These are phyloP conservation scores for Coemansia sp. DNA, from an alignment of 192 early-diverging fungal genomes.

Conservation along the genomic window DNA sequence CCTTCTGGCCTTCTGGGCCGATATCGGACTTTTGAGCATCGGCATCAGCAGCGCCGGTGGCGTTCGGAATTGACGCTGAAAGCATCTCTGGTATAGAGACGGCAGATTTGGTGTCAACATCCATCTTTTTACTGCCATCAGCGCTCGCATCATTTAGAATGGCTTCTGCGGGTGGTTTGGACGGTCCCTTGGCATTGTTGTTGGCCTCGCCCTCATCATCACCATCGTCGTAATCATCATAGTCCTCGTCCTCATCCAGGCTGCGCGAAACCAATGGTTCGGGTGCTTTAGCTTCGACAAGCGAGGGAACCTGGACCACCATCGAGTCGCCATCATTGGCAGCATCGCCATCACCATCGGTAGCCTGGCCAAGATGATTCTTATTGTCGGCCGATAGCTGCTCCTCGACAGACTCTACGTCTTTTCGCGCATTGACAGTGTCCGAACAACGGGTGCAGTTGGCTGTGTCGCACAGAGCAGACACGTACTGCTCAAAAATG, in stretches of 20 bases:
- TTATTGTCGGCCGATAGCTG: not conserved
- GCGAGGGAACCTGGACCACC: conserved; percentile 10
- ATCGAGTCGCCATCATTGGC: not conserved
- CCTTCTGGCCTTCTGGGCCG: too few relatives aligned
- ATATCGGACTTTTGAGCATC: not conserved
- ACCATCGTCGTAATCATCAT: conserved; percentile 37
- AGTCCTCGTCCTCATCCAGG: conserved; percentile 49
- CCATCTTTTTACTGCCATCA: not conserved
- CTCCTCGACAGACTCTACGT: conserved; percentile 1
- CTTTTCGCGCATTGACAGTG: conserved; percentile 1
- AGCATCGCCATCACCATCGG: not conserved
- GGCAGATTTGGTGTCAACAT: too few relatives aligned
- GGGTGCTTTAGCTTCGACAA: not conserved
- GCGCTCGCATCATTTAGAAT: not conserved
- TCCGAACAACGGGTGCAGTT: conserved; percentile 34
- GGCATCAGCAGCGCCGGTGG: not conserved
- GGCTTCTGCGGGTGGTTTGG: not conserved
- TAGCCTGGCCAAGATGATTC: not conserved
- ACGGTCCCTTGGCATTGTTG: not conserved
- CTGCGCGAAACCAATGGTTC: conserved; percentile 14
- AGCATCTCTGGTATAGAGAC: too few relatives aligned
- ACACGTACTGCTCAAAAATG: conserved; percentile 73
- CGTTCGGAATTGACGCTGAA: not conserved
- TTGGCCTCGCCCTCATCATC: conserved; percentile 10
- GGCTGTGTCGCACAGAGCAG: conserved; percentile 53